Percentiles rank a stretch among this genome's conserved stretches.
Evolutionary conservation across 2,329 filamentous ascomycete genomes (phyloP).

Genomic region (Ascomycota sp.): DNA sequence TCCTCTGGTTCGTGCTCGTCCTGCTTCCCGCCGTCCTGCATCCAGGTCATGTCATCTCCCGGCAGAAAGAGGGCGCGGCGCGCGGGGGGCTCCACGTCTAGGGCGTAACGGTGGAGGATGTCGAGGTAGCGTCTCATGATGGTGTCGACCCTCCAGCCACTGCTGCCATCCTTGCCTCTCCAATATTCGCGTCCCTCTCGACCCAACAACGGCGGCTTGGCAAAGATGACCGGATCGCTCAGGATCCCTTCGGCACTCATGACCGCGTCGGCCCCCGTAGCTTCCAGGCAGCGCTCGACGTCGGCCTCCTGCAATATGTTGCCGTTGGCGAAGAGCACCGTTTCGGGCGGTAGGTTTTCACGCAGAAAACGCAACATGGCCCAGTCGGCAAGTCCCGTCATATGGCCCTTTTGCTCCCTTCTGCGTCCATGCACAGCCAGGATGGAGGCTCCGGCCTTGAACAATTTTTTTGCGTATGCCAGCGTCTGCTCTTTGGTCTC

Average conservation of each 20-base stretch:
- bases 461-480: conserved; percentile 70
- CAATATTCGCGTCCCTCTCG: conserved; percentile 66
- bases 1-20: conserved; percentile 18
- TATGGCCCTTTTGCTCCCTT: conserved; percentile 86
- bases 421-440: conserved; percentile 79
- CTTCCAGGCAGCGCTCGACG: conserved; percentile 55
- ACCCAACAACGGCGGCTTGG: conserved; percentile 39
- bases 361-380: conserved; percentile 60
- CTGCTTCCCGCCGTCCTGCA: conserved; percentile 12
- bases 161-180: conserved; percentile 56
- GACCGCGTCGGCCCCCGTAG: conserved; percentile 74
- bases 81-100: conserved; percentile 42
- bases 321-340: conserved; percentile 91
- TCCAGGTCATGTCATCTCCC: conserved; percentile 28
- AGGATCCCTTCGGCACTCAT: conserved; percentile 96
- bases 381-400: conserved; percentile 91
- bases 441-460: conserved; percentile 77
- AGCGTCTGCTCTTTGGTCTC: conserved; percentile 75
- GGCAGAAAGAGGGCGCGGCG: conserved; percentile 57
- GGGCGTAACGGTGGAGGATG: conserved; percentile 63
- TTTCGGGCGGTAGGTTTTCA: conserved; percentile 65
- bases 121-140: conserved; percentile 76
- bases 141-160: conserved; percentile 77
- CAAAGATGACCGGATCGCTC: conserved; percentile 78
- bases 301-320: conserved; percentile 74